Base-by-base conservation (phyloP, 306 rosid genomes). In the Oemleria cerasiformis region DNA sequence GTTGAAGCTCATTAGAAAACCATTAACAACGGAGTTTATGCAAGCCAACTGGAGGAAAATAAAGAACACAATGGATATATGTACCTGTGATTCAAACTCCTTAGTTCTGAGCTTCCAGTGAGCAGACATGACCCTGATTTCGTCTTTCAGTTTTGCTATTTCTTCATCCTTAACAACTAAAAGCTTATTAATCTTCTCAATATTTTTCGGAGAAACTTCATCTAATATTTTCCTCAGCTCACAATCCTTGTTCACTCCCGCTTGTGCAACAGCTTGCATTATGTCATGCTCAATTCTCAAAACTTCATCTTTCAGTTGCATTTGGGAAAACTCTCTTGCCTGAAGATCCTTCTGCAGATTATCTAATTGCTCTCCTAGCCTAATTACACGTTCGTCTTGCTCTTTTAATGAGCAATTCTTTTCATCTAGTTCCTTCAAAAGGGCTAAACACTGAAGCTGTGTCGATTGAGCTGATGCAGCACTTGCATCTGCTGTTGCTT, bases 31-130 rank as follows among this genome's bases (percentile, higher is more conserved):
- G 50, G 62, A 21, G 49, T 12, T 71, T 38, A n/a, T 56, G 65
- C 63, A 40, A 41, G 43, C 40, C 54, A 58, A 68, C 58, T 42
- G 57, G 70, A 36, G 17, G 23, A 6, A 25, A 56, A 53, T 1
- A 44, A 70, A 50, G 68, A 63, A 71, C 9, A 38, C 44, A 76
- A 57, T 20, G 70, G 30, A 36, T 71, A 66, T 85, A 95, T 68
- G 68, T 85, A 95, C 99, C 90, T 95, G 97, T 72, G 96, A 85
- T 79, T 95, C 99, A 80, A 89, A 81, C 73, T 95, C 99, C 81
- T 89, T 88, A 23, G 99, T 95, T 81, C 88, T 95, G 49, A 81
- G 90, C 81, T 83, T 95, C 97, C 97, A 95, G 72, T 92, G 92
- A 78, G 86, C 81, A 61, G 96, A 86, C 90, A 89, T 88, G 6